Percentiles rank a stretch among this genome's conserved stretches.
phyloP scores from a whole-genome alignment of 192 early-diverging fungal genomes.

The Backusella tuberculispora region DNA sequence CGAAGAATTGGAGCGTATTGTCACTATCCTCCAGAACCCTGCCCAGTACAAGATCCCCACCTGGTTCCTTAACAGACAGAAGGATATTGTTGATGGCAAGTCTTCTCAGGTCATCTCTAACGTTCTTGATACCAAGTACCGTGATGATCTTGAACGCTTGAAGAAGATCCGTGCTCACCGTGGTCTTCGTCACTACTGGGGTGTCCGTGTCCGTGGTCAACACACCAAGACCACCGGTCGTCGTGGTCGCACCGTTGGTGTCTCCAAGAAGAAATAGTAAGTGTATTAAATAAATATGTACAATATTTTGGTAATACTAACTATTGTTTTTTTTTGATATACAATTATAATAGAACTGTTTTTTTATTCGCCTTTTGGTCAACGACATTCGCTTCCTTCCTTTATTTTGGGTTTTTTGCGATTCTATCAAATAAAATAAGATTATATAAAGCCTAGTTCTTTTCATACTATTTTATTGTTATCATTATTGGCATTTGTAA shows the following conservation, averaged over 20 bases:
- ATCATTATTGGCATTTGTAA: background rate
- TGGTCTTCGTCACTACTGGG: conserved; percentile 99
- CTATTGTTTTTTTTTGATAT: background rate
- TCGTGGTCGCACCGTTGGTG: conserved; percentile 94
- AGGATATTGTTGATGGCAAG: conserved; percentile 95
- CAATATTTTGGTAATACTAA: background rate
- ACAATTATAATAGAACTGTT: background rate
- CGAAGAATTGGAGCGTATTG: conserved; percentile 98
- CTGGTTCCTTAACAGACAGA: conserved; percentile 99
- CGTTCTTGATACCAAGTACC: conserved; percentile 92
- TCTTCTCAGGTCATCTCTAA: conserved; percentile 96
- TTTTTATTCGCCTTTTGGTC: conserved; percentile 11
- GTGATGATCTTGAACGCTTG: conserved; percentile 98
- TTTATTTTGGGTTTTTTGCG: conserved; percentile 18
- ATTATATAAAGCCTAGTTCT: conserved; percentile 3
- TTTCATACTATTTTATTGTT: background rate
- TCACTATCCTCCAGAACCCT: conserved; percentile 99
- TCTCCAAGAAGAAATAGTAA: conserved; percentile 94
- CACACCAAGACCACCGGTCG: conserved; percentile 99
- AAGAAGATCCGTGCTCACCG: conserved; percentile 99
- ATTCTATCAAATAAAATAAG: conserved; percentile 10
- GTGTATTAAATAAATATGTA: background rate
- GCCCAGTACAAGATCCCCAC: conserved; percentile 99
- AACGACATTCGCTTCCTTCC: conserved; percentile 11
- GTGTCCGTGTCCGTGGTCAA: conserved; percentile 98